Evolutionary conservation across 1,139 yeast species (phyloP).

Genomic region (Dujonia santamariae): DNA sequence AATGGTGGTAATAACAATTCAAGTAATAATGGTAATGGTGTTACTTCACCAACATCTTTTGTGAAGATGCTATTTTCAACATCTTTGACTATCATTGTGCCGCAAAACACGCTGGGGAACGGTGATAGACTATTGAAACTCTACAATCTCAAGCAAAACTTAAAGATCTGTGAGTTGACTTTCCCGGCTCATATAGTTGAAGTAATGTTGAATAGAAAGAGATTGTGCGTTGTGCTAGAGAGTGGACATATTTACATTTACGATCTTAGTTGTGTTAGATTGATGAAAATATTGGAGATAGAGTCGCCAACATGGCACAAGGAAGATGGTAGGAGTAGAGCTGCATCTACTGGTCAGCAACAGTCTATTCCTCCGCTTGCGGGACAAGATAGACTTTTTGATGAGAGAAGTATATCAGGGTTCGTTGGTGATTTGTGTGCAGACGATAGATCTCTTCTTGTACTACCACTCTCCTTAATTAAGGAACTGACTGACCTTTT

Average conservation of each 20-base stretch:
- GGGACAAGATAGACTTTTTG: too few species aligned
- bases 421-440: constrained; percentile 48
- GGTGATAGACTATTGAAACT: constrained; percentile 55
- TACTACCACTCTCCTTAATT: constrained; percentile 29
- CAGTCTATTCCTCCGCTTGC: too few species aligned
- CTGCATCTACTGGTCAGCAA: too few species aligned
- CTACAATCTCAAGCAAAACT: constrained; percentile 63
- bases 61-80: constrained; percentile 72
- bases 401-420: neutral
- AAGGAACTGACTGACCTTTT: constrained; percentile 30
- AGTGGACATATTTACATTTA: constrained; percentile 65
- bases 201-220: constrained; percentile 61
- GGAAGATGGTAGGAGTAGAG: neutral
- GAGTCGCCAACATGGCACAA: constrained; percentile 17
- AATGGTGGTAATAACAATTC: too few species aligned
- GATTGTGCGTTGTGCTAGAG: constrained; percentile 59
- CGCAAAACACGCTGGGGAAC: constrained; percentile 28
- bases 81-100: constrained; percentile 63
- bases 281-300: constrained; percentile 60
- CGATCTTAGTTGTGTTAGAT: constrained; percentile 69
- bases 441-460: constrained; percentile 47
- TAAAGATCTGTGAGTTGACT: constrained; percentile 67
- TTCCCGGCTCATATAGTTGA: constrained; percentile 62
- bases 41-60: constrained; percentile 26
- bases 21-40: too few species aligned